Conservation (phyloP, 805 yeast genomes). For the Wickerhamomyces rabaulensis region DNA sequence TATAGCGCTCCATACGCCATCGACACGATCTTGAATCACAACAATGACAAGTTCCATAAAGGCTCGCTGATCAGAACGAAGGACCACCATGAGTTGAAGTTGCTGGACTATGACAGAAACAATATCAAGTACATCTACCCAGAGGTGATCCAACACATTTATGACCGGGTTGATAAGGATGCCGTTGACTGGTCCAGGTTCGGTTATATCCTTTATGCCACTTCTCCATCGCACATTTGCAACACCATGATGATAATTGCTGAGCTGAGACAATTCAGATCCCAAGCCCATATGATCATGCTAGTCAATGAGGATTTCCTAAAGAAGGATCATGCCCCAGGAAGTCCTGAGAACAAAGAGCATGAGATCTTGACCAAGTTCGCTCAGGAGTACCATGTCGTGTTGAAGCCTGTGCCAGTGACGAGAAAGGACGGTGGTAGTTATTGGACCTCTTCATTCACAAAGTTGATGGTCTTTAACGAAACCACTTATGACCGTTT, state of each 20-base stretch:
- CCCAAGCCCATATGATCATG: constrained; percentile 43
- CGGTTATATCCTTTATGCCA: constrained; percentile 61
- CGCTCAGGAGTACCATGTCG: constrained; percentile 7
- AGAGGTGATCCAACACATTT: constrained; percentile 16
- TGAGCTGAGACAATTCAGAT: constrained; percentile 31
- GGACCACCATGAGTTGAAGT: neutral
- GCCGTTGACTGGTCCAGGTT: constrained; percentile 35
- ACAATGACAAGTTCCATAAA: no score
- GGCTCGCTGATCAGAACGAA: no score
- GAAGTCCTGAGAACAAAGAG: neutral
- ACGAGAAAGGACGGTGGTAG: neutral
- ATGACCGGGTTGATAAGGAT: constrained; percentile 12
- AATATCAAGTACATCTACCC: constrained; percentile 19
- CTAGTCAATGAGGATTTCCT: constrained; percentile 30
- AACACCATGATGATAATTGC: constrained; percentile 45
- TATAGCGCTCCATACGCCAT: no score
- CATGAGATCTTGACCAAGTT: constrained; percentile 3
- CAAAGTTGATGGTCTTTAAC: constrained; percentile 49
- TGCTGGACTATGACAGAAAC: constrained; percentile 18
- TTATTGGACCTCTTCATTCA: constrained; percentile 36
- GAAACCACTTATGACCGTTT: constrained; percentile 45
- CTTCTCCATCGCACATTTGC: constrained; percentile 44
- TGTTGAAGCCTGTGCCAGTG: constrained; percentile 13
- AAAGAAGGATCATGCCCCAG: constrained; percentile 6
- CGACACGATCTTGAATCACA: no score